phyloP scores from a whole-genome alignment of 2,329 filamentous ascomycete genomes.

The Elsinoe batatas region DNA sequence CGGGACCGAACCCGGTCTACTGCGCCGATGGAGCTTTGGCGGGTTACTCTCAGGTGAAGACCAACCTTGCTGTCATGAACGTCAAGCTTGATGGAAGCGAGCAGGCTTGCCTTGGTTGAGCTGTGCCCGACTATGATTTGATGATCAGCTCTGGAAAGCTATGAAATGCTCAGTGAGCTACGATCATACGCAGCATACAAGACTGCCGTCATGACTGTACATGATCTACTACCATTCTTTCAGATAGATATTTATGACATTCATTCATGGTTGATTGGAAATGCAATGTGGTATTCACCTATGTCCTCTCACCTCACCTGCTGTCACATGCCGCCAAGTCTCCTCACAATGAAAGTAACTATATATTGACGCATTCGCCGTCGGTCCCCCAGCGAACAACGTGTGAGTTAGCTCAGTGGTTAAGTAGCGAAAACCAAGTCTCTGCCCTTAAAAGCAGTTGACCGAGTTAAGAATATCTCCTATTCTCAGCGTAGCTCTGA shows the following conservation, averaged over 20 bases:
- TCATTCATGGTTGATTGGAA: neutral
- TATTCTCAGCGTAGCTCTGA: no score
- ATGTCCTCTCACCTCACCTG: no score
- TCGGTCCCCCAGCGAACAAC: no score
- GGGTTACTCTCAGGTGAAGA: neutral
- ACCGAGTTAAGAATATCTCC: no score
- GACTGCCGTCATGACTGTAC: neutral
- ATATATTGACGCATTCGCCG: no score
- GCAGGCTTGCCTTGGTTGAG: conserved; percentile 3
- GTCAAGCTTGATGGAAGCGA: neutral
- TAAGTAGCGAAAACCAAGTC: no score
- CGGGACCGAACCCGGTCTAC: neutral
- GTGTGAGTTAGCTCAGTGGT: no score
- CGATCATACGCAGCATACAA: neutral
- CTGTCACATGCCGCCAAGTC: no score
- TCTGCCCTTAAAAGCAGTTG: no score
- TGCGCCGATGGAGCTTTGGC: neutral
- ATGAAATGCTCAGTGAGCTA: conserved; percentile 3
- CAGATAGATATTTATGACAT: neutral
- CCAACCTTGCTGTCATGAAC: neutral
- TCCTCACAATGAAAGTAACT: no score
- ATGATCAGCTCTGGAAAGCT: neutral
- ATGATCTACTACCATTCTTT: neutral
- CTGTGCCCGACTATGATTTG: conserved; percentile 1
- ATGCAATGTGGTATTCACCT: no score